Evolutionary conservation across 2,329 filamentous ascomycete genomes (phyloP).

Genomic region (Penicillium decumbens): DNA sequence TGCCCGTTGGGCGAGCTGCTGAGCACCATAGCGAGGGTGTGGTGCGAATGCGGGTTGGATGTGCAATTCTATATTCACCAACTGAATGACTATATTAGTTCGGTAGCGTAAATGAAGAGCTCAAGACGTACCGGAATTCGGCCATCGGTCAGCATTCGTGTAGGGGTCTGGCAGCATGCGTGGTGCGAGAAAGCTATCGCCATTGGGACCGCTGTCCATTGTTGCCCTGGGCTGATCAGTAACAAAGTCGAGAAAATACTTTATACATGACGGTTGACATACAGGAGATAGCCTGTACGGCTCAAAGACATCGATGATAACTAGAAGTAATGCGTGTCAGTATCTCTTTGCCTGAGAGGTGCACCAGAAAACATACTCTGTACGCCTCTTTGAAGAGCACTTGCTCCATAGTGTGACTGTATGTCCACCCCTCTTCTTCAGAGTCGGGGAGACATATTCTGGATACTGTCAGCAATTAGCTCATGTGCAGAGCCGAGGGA

Average conservation of each 20-base stretch:
- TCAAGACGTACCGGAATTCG: constrained; percentile 24
- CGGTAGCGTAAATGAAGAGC: background rate
- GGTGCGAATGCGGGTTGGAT: constrained; percentile 27
- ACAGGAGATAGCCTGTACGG: constrained; percentile 35
- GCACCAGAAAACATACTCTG: constrained; percentile 21
- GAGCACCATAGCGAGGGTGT: constrained; percentile 36
- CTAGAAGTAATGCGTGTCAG: constrained; percentile 18
- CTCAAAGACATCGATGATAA: constrained; percentile 37
- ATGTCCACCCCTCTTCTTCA: constrained; percentile 31
- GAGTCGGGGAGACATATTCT: constrained; percentile 34
- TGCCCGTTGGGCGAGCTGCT: constrained; percentile 30
- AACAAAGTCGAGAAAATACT: constrained; percentile 1
- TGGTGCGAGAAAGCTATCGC: constrained; percentile 31
- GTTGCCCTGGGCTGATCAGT: constrained; percentile 30
- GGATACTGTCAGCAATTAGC: background rate
- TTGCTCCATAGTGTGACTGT: constrained; percentile 32
- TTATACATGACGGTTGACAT: constrained; percentile 5
- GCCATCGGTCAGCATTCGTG: constrained; percentile 32
- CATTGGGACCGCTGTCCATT: constrained; percentile 34
- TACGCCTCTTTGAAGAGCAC: constrained; percentile 32
- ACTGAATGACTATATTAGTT: background rate
- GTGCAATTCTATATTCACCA: constrained; percentile 12
- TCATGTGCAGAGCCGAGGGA: background rate
- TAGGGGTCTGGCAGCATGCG: constrained; percentile 29
- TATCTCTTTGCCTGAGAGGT: background rate